These are phyloP conservation scores for Apiospora hydei DNA, from an alignment of 2,329 filamentous ascomycete species.

Conservation along the genomic window DNA sequence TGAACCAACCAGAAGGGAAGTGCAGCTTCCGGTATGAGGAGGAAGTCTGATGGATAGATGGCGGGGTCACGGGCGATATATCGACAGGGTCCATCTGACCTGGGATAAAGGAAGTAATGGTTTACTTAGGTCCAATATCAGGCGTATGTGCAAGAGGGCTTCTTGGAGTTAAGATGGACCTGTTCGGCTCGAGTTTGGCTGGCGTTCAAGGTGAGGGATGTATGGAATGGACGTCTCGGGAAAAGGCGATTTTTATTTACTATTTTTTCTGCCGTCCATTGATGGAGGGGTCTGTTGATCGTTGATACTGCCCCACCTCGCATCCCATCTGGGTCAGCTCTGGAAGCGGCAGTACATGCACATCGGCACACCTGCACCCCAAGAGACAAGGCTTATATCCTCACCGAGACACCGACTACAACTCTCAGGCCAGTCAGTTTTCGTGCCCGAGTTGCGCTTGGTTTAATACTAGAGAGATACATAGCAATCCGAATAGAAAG, in stretches of 20 bases:
- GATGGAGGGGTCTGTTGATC: slow-evolving; percentile 22
- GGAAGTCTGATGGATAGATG: slow-evolving; percentile 6
- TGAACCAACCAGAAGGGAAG: slow-evolving; percentile 8
- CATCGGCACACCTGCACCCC: slow-evolving; percentile 10
- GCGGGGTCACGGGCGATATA: slow-evolving; percentile 1
- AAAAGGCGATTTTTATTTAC: background rate
- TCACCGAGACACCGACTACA: slow-evolving; percentile 14
- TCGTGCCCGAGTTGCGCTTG: slow-evolving; percentile 16
- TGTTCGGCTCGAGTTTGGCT: background rate
- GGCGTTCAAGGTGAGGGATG: slow-evolving; percentile 18
- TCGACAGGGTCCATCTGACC: slow-evolving; percentile 2
- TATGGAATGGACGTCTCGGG: slow-evolving; percentile 17
- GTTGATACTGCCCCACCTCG: slow-evolving; percentile 19
- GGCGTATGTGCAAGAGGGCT: slow-evolving; percentile 19
- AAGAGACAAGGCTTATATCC: slow-evolving; percentile 14
- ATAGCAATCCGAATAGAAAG: slow-evolving; percentile 22
- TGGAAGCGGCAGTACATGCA: slow-evolving; percentile 3
- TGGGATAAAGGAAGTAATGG: slow-evolving; percentile 13
- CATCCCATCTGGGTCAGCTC: slow-evolving; percentile 1
- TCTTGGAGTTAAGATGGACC: slow-evolving; percentile 13
- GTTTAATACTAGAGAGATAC: slow-evolving; percentile 20
- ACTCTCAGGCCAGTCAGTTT: background rate
- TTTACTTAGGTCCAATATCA: slow-evolving; percentile 11
- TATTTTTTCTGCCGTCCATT: background rate
- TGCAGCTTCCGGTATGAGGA: background rate